Conservation (phyloP, 129 eudicot species). For the Arctium minus region DNA sequence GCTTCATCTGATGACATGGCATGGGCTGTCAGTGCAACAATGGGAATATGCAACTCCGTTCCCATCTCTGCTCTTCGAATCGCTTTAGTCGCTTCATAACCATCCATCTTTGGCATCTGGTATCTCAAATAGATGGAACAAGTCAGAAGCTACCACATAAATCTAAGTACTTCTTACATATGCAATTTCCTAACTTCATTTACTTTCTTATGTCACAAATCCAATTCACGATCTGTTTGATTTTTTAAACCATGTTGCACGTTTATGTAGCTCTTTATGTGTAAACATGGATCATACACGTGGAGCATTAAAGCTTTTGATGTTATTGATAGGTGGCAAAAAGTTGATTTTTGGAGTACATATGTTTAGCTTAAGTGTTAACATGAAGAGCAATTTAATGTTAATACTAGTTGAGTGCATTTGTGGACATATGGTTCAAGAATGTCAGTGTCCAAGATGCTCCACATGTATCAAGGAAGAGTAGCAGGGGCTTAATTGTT, state of each 20-base stretch:
- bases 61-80: conserved; percentile 71
- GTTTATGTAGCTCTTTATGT: neutral
- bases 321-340: neutral
- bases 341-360: neutral
- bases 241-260: neutral
- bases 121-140: neutral
- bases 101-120: conserved; percentile 99
- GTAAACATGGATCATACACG: neutral
- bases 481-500: too few relatives aligned
- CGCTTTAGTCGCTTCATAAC: conserved; percentile 92
- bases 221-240: neutral
- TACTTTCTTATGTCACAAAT: neutral
- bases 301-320: neutral
- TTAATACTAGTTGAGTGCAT: too few relatives aligned
- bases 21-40: conserved; percentile 95
- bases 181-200: neutral
- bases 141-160: conserved; percentile 6
- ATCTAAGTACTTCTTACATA: neutral
- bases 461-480: too few relatives aligned
- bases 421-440: too few relatives aligned
- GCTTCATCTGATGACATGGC: conserved; percentile 98
- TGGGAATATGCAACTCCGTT: conserved; percentile 62
- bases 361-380: neutral
- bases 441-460: too few relatives aligned
- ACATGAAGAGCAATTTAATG: too few relatives aligned